Percentiles rank a stretch among this genome's conserved stretches.
Evolutionary conservation across 768 basidiomycete species (phyloP).

Genomic region (Suillus luteus): DNA sequence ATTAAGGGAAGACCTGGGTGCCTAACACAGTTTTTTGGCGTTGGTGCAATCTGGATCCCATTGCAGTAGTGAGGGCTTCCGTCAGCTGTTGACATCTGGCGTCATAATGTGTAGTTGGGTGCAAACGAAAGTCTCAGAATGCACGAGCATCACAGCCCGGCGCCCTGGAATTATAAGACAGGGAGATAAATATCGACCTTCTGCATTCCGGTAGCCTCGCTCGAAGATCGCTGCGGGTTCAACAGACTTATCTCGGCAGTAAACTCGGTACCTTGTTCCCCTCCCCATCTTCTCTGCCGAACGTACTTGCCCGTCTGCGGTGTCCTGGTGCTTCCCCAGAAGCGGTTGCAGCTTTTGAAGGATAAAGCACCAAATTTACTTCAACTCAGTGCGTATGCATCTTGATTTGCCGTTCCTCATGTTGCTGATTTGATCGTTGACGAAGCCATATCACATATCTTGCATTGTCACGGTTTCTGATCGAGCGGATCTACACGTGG

Average conservation of each 20-base stretch:
- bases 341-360: constrained; percentile 39
- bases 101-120: neutral
- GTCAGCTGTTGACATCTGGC: neutral
- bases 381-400: constrained; percentile 38
- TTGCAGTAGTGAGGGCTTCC: neutral
- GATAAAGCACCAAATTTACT: constrained; percentile 51
- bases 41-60: neutral
- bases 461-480: constrained; percentile 24
- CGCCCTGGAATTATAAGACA: neutral
- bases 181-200: neutral
- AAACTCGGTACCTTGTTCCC: constrained; percentile 14
- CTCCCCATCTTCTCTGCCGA: constrained; percentile 11
- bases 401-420: neutral
- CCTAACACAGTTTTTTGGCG: neutral
- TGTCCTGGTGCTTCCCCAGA: constrained; percentile 19
- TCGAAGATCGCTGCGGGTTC: neutral
- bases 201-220: neutral
- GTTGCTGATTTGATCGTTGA: neutral
- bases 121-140: neutral
- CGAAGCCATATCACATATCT: constrained; percentile 34
- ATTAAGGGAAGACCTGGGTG: neutral
- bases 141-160: neutral
- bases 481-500: constrained; percentile 29
- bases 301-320: constrained; percentile 3
- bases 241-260: neutral